Evolutionary conservation across 2,329 filamentous ascomycete species (phyloP), one percentile per base, ranked within the genome.

Genomic region (Calycina marina): DNA sequence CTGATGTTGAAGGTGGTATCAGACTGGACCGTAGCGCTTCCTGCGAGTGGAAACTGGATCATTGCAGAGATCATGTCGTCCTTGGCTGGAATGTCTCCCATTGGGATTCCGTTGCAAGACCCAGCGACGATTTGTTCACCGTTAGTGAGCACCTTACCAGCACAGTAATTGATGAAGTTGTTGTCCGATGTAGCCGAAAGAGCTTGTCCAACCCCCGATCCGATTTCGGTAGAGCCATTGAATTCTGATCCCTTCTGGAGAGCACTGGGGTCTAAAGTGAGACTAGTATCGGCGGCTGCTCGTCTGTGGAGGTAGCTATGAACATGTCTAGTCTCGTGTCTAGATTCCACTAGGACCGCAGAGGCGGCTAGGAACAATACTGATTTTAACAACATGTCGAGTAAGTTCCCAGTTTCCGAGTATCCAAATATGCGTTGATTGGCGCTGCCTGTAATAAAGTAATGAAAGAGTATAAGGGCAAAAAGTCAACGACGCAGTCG

Each of bases 71-170:
- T 39, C 49, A 53, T 53, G 33, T 47, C 44, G 20, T 30, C 25
- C 9, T 47, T 50, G 5, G 49, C 47, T 3, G 47, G 48, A 26
- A 53, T 52, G 25, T 52, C 42, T 27, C 50, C 50, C 50, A 53
- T 53, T 4, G 43, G 29, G 30, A 49, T 45, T 22, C 46, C 46
- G 18, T 77, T 77, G 57, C 72, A 77, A 18, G 72, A 77, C 12
- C 72, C 72, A 6, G 43, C 52, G 35, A 56, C 58, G 31, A 64
- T 57, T 48, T 76, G 72, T 26, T 63, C 52, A 45, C 72, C 72
- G 45, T 77, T 69, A 40, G 72, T 76, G 31, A 71, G 49, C 0
- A 57, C 63, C 48, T 49, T 42, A 6, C 46, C 47, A 12, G 37
- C 29, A 24, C 46, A 50, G 31, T 38, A 39, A 36, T 50, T 49